Conservation (phyloP, 306 rosid species). For the Cucumis hystrix region DNA sequence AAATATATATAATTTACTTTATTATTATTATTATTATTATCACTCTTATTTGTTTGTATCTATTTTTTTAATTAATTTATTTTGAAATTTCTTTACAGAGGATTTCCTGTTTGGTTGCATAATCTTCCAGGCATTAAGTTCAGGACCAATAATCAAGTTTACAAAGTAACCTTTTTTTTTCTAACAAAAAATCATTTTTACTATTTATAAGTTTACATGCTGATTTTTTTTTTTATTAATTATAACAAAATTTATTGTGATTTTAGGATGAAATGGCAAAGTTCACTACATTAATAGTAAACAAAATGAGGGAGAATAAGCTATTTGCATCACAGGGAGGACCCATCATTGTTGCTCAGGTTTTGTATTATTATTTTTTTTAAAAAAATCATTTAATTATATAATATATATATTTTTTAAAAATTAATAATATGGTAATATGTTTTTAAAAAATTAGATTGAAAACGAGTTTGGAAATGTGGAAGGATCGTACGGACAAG, state of each 20-base stretch:
- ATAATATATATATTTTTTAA: neutral
- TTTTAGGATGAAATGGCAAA: neutral
- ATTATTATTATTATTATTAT: neutral
- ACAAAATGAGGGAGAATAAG: neutral
- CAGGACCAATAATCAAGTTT: slow-evolving; percentile 19
- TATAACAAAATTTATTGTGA: neutral
- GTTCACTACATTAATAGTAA: neutral
- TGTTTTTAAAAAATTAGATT: slow-evolving; percentile 10
- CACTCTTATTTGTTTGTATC: neutral
- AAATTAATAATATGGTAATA: too few relatives aligned
- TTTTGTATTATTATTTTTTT: neutral
- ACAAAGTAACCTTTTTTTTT: too few relatives aligned
- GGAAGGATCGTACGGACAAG: slow-evolving; percentile 28
- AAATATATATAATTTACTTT: neutral
- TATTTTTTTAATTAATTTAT: neutral
- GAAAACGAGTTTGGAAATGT: slow-evolving; percentile 52
- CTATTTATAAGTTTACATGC: neutral
- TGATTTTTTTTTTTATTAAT: too few relatives aligned
- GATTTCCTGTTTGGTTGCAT: slow-evolving; percentile 42
- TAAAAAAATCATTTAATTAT: neutral
- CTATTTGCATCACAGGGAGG: slow-evolving; percentile 1
- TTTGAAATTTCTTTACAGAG: slow-evolving; percentile 8
- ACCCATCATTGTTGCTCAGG: neutral
- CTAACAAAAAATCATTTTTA: too few relatives aligned
- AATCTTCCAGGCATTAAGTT: slow-evolving; percentile 19